Evolutionary conservation across 2,329 filamentous ascomycete species (phyloP).

Genomic region (Lecanosticta acicola): DNA sequence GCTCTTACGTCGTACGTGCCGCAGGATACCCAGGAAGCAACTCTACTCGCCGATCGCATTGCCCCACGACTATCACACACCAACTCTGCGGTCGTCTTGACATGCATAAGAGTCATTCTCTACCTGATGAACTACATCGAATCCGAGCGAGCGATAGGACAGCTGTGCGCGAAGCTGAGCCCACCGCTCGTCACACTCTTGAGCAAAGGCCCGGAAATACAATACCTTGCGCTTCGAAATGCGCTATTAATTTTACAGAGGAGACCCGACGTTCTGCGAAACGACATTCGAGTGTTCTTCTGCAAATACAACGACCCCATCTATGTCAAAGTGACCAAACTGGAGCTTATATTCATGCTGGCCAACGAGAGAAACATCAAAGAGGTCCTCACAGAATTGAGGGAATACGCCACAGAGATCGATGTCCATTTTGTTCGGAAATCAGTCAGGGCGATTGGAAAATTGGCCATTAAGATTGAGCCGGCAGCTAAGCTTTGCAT

Average conservation of each 20-base stretch:
- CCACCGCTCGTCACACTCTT: conserved; percentile 90
- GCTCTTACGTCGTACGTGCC: conserved; percentile 97
- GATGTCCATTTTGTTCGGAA: conserved; percentile 98
- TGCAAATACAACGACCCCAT: conserved; percentile 99
- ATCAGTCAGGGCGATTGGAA: conserved; percentile 93
- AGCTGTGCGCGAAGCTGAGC: conserved; percentile 85
- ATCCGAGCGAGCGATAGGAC: conserved; percentile 80
- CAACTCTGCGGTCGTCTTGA: conserved; percentile 93
- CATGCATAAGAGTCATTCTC: conserved; percentile 90
- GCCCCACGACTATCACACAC: conserved; percentile 93
- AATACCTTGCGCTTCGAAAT: conserved; percentile 90
- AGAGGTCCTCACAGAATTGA: conserved; percentile 85
- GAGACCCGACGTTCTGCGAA: conserved; percentile 84
- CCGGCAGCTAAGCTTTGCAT: conserved; percentile 87
- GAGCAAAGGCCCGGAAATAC: conserved; percentile 95
- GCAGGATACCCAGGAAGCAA: conserved; percentile 80
- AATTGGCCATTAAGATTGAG: conserved; percentile 98
- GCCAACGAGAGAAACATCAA: conserved; percentile 93
- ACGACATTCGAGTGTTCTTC: conserved; percentile 98
- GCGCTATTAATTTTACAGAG: conserved; percentile 89
- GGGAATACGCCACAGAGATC: conserved; percentile 95
- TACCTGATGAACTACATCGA: conserved; percentile 99
- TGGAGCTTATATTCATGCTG: conserved; percentile 98
- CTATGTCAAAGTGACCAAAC: conserved; percentile 97
- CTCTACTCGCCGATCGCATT: conserved; percentile 86